These are phyloP conservation scores for Sphaerulina populicola DNA, from an alignment of 2,329 filamentous ascomycete species.

Conservation along the genomic window DNA sequence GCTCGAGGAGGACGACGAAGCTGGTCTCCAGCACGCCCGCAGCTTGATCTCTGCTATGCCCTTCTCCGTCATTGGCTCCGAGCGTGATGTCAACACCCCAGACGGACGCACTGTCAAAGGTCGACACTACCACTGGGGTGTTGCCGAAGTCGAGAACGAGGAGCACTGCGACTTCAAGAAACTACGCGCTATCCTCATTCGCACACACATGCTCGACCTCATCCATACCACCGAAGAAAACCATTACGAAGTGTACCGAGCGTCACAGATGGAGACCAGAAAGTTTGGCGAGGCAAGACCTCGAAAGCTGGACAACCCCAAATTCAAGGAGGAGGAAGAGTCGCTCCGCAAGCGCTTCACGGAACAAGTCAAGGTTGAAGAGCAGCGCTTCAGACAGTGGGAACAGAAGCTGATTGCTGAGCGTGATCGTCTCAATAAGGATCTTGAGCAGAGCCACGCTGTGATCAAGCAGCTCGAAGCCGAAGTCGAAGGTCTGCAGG, in stretches of 20 bases:
- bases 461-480: slow-evolving; percentile 80
- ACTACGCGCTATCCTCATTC: slow-evolving; percentile 94
- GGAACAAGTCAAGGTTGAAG: slow-evolving; percentile 99
- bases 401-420: slow-evolving; percentile 99
- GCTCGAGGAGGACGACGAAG: slow-evolving; percentile 95
- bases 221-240: slow-evolving; percentile 99
- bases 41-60: slow-evolving; percentile 95
- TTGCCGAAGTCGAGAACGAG: slow-evolving; percentile 98
- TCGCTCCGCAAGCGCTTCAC: slow-evolving; percentile 97
- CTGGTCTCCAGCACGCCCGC: slow-evolving; percentile 87
- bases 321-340: slow-evolving; percentile 99
- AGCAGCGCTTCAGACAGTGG: slow-evolving; percentile 98
- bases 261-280: slow-evolving; percentile 98
- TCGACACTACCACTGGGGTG: slow-evolving; percentile 98
- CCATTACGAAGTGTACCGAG: slow-evolving; percentile 98
- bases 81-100: slow-evolving; percentile 96
- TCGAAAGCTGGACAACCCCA: slow-evolving; percentile 98
- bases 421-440: slow-evolving; percentile 98
- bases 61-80: slow-evolving; percentile 95
- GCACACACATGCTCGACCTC: slow-evolving; percentile 92
- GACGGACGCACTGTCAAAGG: slow-evolving; percentile 98
- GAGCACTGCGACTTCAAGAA: slow-evolving; percentile 99
- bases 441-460: slow-evolving; percentile 94
- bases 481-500: slow-evolving; percentile 87
- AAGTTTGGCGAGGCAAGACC: slow-evolving; percentile 98